Evolutionary conservation across 2,329 filamentous ascomycete species (phyloP).

Genomic region (Pseudogymnoascus verrucosus): DNA sequence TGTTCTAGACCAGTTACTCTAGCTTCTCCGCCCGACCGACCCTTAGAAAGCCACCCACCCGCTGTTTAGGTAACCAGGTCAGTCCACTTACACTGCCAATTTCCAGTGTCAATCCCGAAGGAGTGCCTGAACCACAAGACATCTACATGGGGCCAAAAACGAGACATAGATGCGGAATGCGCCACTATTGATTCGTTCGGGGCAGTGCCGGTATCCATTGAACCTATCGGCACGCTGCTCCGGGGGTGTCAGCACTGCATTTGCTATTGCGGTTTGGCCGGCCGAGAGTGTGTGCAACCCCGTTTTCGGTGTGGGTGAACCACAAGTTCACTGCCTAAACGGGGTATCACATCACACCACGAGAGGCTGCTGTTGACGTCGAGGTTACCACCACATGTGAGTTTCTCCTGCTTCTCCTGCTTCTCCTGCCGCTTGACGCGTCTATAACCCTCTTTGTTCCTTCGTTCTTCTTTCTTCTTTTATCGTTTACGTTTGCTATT

Average conservation of each 20-base stretch:
- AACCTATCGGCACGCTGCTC: not conserved
- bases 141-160: not conserved
- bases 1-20: not conserved
- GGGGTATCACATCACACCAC: not conserved
- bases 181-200: not conserved
- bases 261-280: not conserved
- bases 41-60: not conserved
- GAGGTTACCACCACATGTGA: not conserved
- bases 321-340: not conserved
- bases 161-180: not conserved
- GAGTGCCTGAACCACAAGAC: conserved; percentile 7
- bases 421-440: not conserved
- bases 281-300: not conserved
- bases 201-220: not conserved
- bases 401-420: conserved; percentile 3
- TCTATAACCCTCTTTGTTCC: not conserved
- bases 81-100: not conserved
- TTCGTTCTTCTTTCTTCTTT: not conserved
- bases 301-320: conserved; percentile 4
- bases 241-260: not conserved
- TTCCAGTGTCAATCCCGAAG: not conserved
- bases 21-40: not conserved
- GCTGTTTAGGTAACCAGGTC: not conserved
- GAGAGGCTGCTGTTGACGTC: not conserved
- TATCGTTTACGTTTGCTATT: not conserved